phyloP scores from a whole-genome alignment of 2,329 filamentous ascomycete genomes.

The Colletotrichum cordylinicola region DNA sequence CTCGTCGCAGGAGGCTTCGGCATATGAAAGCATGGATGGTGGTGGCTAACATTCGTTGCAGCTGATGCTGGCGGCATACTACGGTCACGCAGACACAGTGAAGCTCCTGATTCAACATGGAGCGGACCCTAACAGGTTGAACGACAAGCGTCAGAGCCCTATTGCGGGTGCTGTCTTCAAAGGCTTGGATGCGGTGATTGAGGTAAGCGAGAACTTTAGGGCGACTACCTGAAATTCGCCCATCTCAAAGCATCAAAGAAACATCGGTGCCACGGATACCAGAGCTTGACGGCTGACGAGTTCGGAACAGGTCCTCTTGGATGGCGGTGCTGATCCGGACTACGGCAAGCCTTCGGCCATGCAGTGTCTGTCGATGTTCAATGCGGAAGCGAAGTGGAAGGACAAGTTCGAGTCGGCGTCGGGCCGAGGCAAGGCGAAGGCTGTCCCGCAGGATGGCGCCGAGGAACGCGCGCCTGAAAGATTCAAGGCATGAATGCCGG shows the following conservation, averaged over 20 bases:
- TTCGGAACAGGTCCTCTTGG: conserved; percentile 46
- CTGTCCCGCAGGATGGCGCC: conserved; percentile 1
- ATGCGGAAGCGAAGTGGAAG: conserved; percentile 56
- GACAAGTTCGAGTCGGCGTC: conserved; percentile 53
- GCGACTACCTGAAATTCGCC: conserved; percentile 44
- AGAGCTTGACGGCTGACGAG: not conserved
- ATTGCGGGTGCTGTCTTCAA: conserved; percentile 78
- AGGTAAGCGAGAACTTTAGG: conserved; percentile 39
- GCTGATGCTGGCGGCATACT: conserved; percentile 77
- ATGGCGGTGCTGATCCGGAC: conserved; percentile 60
- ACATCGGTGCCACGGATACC: not conserved
- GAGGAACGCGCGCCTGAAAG: conserved; percentile 13
- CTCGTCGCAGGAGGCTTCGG: not conserved
- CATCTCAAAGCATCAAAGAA: not conserved
- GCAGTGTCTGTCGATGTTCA: conserved; percentile 56
- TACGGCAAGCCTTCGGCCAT: conserved; percentile 55
- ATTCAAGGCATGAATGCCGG: not conserved
- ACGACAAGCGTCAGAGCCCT: conserved; percentile 72
- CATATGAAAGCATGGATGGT: not conserved
- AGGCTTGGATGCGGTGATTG: conserved; percentile 68
- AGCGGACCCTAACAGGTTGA: conserved; percentile 71
- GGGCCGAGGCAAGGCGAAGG: conserved; percentile 49
- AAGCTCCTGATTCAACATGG: conserved; percentile 65
- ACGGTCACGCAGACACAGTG: conserved; percentile 68
- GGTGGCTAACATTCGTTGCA: conserved; percentile 27